Percentiles rank a stretch among this genome's conserved stretches.
Evolutionary conservation across 2,329 filamentous ascomycete genomes (phyloP).

Genomic region (Aspergillus hortae): DNA sequence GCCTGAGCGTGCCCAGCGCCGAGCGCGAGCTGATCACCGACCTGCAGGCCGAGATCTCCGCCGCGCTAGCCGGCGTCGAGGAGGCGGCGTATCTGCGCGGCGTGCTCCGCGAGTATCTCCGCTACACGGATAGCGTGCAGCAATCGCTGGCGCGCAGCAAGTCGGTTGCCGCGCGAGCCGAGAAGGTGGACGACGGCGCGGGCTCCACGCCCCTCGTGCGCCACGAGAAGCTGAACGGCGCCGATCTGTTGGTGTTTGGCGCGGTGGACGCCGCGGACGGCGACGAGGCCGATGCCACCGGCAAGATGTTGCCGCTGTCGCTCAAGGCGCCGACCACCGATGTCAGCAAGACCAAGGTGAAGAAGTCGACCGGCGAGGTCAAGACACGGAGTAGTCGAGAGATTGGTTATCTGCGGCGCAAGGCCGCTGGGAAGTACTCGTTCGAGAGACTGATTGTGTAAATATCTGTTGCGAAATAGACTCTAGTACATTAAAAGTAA

Average conservation of each 20-base stretch:
- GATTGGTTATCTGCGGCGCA: constrained; percentile 72
- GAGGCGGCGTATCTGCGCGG: constrained; percentile 47
- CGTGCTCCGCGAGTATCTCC: constrained; percentile 45
- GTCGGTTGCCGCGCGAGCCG: constrained; percentile 9
- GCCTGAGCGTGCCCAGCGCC: background rate
- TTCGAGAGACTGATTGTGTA: constrained; percentile 72
- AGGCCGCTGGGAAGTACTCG: constrained; percentile 77
- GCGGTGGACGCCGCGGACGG: constrained; percentile 27
- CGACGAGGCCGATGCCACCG: constrained; percentile 28
- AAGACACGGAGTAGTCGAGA: constrained; percentile 67
- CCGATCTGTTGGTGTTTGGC: constrained; percentile 33
- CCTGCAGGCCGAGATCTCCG: constrained; percentile 47
- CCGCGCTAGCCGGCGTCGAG: constrained; percentile 45
- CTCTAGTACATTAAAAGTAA: too few species aligned
- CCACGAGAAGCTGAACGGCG: constrained; percentile 38
- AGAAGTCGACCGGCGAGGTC: constrained; percentile 67
- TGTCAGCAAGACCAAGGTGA: constrained; percentile 45
- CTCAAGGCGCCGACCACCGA: constrained; percentile 56
- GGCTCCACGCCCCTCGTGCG: constrained; percentile 23
- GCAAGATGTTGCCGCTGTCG: constrained; percentile 65
- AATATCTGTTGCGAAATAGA: constrained; percentile 1
- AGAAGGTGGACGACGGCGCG: constrained; percentile 6
- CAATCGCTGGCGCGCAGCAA: background rate
- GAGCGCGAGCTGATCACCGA: constrained; percentile 45
- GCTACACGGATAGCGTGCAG: constrained; percentile 34